phyloP scores from a whole-genome alignment of 1,284 basidiomycete genomes.

The Cryptococcus sp. region DNA sequence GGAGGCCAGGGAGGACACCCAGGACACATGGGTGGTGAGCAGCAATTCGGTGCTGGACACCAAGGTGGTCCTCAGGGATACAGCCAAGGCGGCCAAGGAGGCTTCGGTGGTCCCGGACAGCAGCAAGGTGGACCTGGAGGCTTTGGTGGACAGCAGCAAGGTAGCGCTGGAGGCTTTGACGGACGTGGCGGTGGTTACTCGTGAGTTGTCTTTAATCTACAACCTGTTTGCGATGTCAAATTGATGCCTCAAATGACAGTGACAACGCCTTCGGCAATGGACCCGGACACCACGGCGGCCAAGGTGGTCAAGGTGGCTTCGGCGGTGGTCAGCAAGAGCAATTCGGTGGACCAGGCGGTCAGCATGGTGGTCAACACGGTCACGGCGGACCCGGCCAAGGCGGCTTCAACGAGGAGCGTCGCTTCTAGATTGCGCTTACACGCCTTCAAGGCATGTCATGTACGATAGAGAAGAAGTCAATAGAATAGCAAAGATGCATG shows the following conservation, averaged over 20 bases:
- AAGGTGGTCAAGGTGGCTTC: neutral
- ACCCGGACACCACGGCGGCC: neutral
- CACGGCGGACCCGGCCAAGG: neutral
- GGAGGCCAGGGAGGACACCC: too few relatives aligned
- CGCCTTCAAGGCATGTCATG: too few relatives aligned
- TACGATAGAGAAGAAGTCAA: too few relatives aligned
- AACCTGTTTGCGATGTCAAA: neutral
- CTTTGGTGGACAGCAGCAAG: neutral
- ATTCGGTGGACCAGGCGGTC: neutral
- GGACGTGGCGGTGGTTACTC: neutral
- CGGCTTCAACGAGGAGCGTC: neutral
- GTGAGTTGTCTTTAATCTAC: neutral
- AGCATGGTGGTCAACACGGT: too few relatives aligned
- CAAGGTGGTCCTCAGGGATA: too few relatives aligned
- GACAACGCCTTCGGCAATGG: neutral
- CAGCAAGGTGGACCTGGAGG: too few relatives aligned
- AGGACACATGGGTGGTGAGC: too few relatives aligned
- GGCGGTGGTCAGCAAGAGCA: neutral
- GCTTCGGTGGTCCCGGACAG: too few relatives aligned
- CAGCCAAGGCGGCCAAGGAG: too few relatives aligned
- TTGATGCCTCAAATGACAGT: neutral
- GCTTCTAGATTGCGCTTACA: too few relatives aligned
- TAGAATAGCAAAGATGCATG: too few relatives aligned
- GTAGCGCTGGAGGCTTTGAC: neutral
- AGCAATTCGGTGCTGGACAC: too few relatives aligned